phyloP scores from a whole-genome alignment of 345 rosid genomes.

The Hevea brasiliensis region DNA sequence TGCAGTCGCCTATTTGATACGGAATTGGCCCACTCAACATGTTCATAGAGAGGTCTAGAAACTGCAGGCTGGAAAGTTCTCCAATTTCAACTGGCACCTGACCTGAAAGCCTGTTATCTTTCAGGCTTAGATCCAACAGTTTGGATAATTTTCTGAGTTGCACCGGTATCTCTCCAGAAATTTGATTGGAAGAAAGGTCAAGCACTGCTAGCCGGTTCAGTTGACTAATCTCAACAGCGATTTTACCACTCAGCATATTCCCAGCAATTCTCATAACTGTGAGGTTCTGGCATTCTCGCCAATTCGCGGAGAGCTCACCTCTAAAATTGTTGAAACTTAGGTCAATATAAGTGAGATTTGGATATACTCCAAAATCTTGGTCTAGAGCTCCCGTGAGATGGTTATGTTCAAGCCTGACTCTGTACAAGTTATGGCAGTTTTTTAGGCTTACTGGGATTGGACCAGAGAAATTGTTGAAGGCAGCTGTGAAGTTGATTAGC shows the following conservation, averaged over 20 bases:
- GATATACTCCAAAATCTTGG: slow-evolving; percentile 31
- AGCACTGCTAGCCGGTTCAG: slow-evolving; percentile 21
- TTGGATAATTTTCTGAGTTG: slow-evolving; percentile 23
- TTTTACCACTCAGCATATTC: slow-evolving; percentile 23
- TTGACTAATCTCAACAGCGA: slow-evolving; percentile 24
- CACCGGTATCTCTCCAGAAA: slow-evolving; percentile 27
- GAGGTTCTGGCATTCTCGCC: slow-evolving; percentile 33
- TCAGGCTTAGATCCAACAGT: slow-evolving; percentile 16
- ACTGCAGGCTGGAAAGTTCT: slow-evolving; percentile 8
- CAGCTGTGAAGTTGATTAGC: slow-evolving; percentile 28
- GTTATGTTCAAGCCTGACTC: slow-evolving; percentile 35
- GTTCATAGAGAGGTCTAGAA: slow-evolving; percentile 30
- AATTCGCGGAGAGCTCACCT: slow-evolving; percentile 31
- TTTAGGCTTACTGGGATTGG: slow-evolving; percentile 32
- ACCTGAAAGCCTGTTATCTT: slow-evolving; percentile 28
- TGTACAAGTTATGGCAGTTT: slow-evolving; percentile 22
- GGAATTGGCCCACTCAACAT: slow-evolving; percentile 34
- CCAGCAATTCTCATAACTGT: slow-evolving; percentile 15
- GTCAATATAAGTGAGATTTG: slow-evolving; percentile 36
- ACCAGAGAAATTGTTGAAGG: slow-evolving; percentile 30
- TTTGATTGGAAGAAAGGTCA: slow-evolving; percentile 29
- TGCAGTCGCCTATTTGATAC: slow-evolving; percentile 24
- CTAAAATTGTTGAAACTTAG: slow-evolving; percentile 32
- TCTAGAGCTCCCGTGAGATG: slow-evolving; percentile 28
- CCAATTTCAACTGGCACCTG: slow-evolving; percentile 21